phyloP scores from a whole-genome alignment of 306 rosid species.

The Lathyrus tuberosus region DNA sequence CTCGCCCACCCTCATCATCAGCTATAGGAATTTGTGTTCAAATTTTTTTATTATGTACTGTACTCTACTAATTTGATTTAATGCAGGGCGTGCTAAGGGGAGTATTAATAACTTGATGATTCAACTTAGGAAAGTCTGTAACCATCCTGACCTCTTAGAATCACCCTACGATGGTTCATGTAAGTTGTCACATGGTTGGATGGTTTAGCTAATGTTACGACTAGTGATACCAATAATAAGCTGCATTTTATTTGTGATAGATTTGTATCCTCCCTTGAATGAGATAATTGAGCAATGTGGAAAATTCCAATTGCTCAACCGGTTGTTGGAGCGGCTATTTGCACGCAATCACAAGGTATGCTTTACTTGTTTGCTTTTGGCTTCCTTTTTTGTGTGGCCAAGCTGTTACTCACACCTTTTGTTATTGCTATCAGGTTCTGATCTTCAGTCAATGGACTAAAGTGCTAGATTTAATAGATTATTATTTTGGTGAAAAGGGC shows the following conservation, averaged over 20 bases:
- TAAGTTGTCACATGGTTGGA: constrained; percentile 32
- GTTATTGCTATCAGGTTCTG: constrained; percentile 65
- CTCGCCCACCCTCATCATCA: background rate
- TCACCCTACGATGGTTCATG: constrained; percentile 66
- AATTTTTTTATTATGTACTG: constrained; percentile 11
- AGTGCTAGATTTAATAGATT: constrained; percentile 88
- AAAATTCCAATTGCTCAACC: constrained; percentile 79
- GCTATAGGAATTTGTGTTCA: background rate
- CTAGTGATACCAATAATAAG: constrained; percentile 26
- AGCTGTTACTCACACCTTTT: constrained; percentile 42
- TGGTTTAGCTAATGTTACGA: constrained; percentile 27
- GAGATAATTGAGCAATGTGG: constrained; percentile 88
- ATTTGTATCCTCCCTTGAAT: constrained; percentile 67
- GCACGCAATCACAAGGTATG: constrained; percentile 78
- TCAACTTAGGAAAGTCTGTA: constrained; percentile 96
- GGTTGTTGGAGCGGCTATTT: constrained; percentile 65
- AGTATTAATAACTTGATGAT: constrained; percentile 63
- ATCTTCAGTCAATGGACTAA: constrained; percentile 91
- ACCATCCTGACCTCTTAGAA: constrained; percentile 90
- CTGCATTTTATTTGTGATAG: constrained; percentile 47
- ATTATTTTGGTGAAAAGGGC: constrained; percentile 87
- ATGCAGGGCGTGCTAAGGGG: constrained; percentile 51
- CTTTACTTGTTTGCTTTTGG: constrained; percentile 13
- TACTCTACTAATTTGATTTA: background rate
- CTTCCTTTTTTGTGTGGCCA: constrained; percentile 17